These are phyloP conservation scores for Rubia balearica DNA, from an alignment of 305 asterid species.

Conservation along the genomic window DNA sequence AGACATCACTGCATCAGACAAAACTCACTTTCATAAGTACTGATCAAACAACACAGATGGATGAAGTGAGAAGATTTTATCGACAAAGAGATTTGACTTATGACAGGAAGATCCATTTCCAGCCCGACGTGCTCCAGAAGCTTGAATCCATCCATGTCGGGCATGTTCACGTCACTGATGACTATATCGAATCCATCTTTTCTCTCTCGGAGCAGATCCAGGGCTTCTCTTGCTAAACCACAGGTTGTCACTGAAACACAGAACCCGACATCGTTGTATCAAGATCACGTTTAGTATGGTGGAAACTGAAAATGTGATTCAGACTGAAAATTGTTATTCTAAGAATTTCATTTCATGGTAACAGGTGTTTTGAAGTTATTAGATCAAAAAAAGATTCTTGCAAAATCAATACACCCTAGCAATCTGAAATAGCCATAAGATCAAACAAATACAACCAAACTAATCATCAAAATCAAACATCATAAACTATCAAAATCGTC, in stretches of 20 bases:
- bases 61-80: not conserved
- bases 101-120: constrained; percentile 94
- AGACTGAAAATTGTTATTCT: not conserved
- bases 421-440: not conserved
- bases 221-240: constrained; percentile 77
- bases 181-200: constrained; percentile 81
- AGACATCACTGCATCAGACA: constrained; percentile 70
- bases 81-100: constrained; percentile 42
- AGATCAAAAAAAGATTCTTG: no score
- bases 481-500: not conserved
- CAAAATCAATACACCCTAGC: not conserved
- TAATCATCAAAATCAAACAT: not conserved
- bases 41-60: not conserved
- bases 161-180: constrained; percentile 94
- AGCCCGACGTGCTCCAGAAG: constrained; percentile 89
- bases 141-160: constrained; percentile 96
- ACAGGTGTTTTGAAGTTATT: not conserved
- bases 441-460: not conserved
- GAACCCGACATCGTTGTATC: not conserved
- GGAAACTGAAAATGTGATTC: not conserved
- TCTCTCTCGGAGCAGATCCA: constrained; percentile 71
- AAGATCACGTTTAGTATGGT: not conserved
- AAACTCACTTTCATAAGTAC: constrained; percentile 1
- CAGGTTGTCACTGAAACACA: constrained; percentile 61
- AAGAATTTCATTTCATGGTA: not conserved